Percentiles rank a stretch among this genome's conserved stretches.
These are phyloP conservation scores for Lepidium africanum DNA, from an alignment of 345 rosid genomes.

Conservation along the genomic window DNA sequence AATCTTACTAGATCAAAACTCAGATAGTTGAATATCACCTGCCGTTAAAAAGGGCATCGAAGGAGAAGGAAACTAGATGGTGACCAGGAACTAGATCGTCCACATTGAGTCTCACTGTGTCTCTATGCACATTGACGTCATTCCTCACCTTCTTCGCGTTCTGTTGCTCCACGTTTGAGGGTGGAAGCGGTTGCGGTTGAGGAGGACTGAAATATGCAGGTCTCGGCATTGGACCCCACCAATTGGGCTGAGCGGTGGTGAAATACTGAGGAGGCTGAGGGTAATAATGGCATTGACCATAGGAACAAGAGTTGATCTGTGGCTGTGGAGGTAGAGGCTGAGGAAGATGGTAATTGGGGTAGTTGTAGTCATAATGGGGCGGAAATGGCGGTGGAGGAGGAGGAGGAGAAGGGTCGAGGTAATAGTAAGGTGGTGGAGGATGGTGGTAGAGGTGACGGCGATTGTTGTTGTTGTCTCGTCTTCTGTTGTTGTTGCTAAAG, in stretches of 20 bases:
- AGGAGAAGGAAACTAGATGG: conserved; percentile 68
- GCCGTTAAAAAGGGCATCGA: conserved; percentile 81
- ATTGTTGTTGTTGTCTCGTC: conserved; percentile 46
- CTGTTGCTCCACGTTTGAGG: conserved; percentile 63
- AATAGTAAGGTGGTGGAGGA: conserved; percentile 37
- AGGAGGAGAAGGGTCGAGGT: conserved; percentile 32
- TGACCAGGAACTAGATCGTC: conserved; percentile 64
- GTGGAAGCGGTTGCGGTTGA: conserved; percentile 25
- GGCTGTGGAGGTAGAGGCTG: conserved; percentile 33
- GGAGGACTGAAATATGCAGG: conserved; percentile 17
- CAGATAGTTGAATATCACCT: conserved; percentile 35
- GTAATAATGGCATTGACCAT: conserved; percentile 35
- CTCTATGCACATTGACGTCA: conserved; percentile 82
- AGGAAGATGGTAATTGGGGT: conserved; percentile 5
- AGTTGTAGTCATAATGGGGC: conserved; percentile 24
- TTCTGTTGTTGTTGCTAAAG: conserved; percentile 48
- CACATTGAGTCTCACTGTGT: conserved; percentile 52
- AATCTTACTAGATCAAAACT: not conserved
- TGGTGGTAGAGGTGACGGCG: conserved; percentile 30
- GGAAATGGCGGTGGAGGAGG: conserved; percentile 27
- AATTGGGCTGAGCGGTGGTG: conserved; percentile 40
- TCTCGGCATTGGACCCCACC: conserved; percentile 45
- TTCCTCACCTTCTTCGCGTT: conserved; percentile 82
- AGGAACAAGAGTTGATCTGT: conserved; percentile 37
- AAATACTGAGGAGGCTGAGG: conserved; percentile 41